A percentile compares a stretch with the other conserved stretches of the same genome.
Evolutionary conservation across 306 rosid species (phyloP).

Genomic region (Luffa aegyptiaca): DNA sequence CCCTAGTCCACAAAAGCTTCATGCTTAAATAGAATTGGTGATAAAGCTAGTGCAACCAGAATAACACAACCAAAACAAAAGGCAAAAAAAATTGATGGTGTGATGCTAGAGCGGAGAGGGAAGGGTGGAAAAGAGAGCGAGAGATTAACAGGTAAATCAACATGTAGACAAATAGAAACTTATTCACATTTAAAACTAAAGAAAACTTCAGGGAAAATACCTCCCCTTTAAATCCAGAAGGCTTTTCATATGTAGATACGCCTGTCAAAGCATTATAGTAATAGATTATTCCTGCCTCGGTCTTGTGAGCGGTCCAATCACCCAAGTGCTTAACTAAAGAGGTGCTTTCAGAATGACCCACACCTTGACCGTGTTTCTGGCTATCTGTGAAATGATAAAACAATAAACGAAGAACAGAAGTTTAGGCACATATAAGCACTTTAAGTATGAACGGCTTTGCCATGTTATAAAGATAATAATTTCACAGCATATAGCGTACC

Average conservation of each 20-base stretch:
- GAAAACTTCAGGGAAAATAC: conserved; percentile 27
- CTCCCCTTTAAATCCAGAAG: conserved; percentile 77
- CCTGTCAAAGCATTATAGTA: conserved; percentile 84
- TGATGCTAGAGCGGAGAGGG: not conserved
- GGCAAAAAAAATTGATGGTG: not conserved
- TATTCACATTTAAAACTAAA: not conserved
- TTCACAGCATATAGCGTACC: conserved; percentile 29
- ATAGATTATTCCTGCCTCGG: conserved; percentile 70
- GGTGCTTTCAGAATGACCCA: conserved; percentile 18
- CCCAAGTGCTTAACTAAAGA: conserved; percentile 43
- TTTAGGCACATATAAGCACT: not conserved
- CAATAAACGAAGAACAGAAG: not conserved
- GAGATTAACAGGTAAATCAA: not conserved
- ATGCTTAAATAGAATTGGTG: not conserved
- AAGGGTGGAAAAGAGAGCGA: not conserved
- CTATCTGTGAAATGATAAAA: conserved; percentile 26
- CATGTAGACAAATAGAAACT: not conserved
- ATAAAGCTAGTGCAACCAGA: not conserved
- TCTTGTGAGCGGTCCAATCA: conserved; percentile 91
- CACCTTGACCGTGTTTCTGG: conserved; percentile 29
- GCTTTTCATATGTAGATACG: conserved; percentile 79
- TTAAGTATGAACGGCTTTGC: not conserved
- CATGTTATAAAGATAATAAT: not conserved
- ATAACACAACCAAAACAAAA: not conserved
- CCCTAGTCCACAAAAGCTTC: not conserved